Conservation (phyloP, 192 early-diverging fungal genomes). For the Thamnidium elegans region DNA sequence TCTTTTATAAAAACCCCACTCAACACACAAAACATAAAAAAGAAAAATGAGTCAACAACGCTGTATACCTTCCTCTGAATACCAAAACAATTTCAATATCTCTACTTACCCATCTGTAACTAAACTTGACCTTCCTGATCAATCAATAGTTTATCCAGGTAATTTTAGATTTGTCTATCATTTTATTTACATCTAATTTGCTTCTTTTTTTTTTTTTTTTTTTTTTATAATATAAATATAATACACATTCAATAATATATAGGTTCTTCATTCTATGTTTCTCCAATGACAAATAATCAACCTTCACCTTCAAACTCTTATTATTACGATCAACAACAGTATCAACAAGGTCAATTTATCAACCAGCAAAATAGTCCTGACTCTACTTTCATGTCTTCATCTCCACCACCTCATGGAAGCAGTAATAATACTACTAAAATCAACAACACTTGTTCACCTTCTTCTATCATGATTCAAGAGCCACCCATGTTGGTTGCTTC, state of each 20-base stretch:
- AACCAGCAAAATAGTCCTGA: constrained; percentile 4
- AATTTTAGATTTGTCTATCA: constrained; percentile 1
- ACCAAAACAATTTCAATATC: constrained; percentile 7
- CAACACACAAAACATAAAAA: background rate
- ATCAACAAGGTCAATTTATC: constrained; percentile 5
- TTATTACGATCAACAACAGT: constrained; percentile 15
- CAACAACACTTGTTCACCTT: constrained; percentile 7
- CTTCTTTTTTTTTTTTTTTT: background rate
- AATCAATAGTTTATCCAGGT: constrained; percentile 18
- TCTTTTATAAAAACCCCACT: background rate
- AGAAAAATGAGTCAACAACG: constrained; percentile 2
- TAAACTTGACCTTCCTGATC: constrained; percentile 16
- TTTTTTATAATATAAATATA: background rate
- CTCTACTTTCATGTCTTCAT: constrained; percentile 18
- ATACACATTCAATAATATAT: no score
- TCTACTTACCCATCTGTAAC: background rate
- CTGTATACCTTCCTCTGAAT: constrained; percentile 14
- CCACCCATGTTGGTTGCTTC: constrained; percentile 27
- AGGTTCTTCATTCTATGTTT: constrained; percentile 21
- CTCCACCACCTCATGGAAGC: constrained; percentile 4
- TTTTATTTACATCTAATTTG: constrained; percentile 8
- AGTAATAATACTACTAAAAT: background rate
- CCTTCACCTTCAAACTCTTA: constrained; percentile 10
- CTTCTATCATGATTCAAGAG: constrained; percentile 21
- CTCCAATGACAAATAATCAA: constrained; percentile 12